A percentile compares a stretch with the other conserved stretches of the same genome.
These are phyloP conservation scores for Pseudogymnoascus sp. DNA, from an alignment of 2,329 filamentous ascomycete genomes.

Conservation along the genomic window DNA sequence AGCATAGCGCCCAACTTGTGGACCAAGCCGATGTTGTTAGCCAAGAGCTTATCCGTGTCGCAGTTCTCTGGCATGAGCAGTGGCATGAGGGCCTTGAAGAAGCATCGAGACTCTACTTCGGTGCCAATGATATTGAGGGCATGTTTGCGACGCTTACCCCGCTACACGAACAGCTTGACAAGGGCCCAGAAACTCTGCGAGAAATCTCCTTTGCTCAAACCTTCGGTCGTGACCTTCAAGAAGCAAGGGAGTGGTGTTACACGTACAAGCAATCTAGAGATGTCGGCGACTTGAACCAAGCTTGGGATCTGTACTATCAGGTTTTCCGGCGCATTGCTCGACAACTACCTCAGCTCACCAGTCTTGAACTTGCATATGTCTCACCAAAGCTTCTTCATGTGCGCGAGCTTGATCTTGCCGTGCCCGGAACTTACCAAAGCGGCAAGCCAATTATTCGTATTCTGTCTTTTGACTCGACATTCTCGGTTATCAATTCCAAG, in stretches of 20 bases:
- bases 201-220: conserved; percentile 98
- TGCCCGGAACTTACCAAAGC: conserved; percentile 91
- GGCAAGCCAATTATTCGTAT: conserved; percentile 73
- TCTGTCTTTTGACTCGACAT: conserved; percentile 79
- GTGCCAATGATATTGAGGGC: conserved; percentile 92
- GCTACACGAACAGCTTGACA: conserved; percentile 83
- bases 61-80: conserved; percentile 95
- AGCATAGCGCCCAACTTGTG: conserved; percentile 85
- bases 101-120: conserved; percentile 92
- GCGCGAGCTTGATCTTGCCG: conserved; percentile 79
- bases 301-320: conserved; percentile 98
- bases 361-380: conserved; percentile 90
- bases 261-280: conserved; percentile 86
- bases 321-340: conserved; percentile 93
- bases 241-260: conserved; percentile 92
- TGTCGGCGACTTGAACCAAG: conserved; percentile 90
- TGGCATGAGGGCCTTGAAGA: conserved; percentile 99
- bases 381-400: conserved; percentile 87
- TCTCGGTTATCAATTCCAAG: conserved; percentile 92
- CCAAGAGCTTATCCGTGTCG: conserved; percentile 92
- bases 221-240: conserved; percentile 88
- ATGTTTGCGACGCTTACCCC: conserved; percentile 92
- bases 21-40: conserved; percentile 94
- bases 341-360: conserved; percentile 87
- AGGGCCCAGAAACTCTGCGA: conserved; percentile 82